phyloP scores from a whole-genome alignment of 1,139 yeast genomes.

The Sugiyamaella sp. region DNA sequence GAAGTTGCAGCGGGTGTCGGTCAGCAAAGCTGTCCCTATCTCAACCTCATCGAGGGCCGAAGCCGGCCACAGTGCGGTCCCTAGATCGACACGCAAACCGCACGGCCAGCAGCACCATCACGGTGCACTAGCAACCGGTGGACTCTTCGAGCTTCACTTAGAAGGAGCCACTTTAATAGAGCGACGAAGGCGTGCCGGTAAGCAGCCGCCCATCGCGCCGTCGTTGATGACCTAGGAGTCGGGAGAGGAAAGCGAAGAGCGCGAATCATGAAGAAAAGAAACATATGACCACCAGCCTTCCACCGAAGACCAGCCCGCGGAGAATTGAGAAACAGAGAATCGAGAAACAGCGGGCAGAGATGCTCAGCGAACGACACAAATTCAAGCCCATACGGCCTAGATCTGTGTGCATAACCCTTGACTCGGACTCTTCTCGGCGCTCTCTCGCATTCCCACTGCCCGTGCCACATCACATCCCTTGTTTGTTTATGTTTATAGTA shows the following conservation, averaged over 20 bases:
- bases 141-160: conserved; percentile 67
- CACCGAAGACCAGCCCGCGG: too few species aligned
- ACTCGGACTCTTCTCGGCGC: not conserved
- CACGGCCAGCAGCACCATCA: conserved; percentile 2
- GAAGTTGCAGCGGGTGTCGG: conserved; percentile 31
- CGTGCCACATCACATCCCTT: not conserved
- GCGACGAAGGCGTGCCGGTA: conserved; percentile 44
- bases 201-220: conserved; percentile 13
- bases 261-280: too few species aligned
- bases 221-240: conserved; percentile 6
- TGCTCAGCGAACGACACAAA: too few species aligned
- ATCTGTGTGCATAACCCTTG: too few species aligned
- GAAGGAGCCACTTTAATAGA: conserved; percentile 82
- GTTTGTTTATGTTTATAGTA: not conserved
- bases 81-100: conserved; percentile 21
- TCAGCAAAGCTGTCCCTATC: conserved; percentile 25
- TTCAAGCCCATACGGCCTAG: too few species aligned
- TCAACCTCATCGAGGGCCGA: conserved; percentile 24
- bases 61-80: conserved; percentile 23
- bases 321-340: too few species aligned
- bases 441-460: too few species aligned
- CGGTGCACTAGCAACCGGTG: conserved; percentile 18
- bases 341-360: too few species aligned
- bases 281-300: too few species aligned
- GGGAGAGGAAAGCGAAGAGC: too few species aligned